These are phyloP conservation scores for Nicotiana benthamiana DNA, from an alignment of 257 asterid species.

Conservation along the genomic window DNA sequence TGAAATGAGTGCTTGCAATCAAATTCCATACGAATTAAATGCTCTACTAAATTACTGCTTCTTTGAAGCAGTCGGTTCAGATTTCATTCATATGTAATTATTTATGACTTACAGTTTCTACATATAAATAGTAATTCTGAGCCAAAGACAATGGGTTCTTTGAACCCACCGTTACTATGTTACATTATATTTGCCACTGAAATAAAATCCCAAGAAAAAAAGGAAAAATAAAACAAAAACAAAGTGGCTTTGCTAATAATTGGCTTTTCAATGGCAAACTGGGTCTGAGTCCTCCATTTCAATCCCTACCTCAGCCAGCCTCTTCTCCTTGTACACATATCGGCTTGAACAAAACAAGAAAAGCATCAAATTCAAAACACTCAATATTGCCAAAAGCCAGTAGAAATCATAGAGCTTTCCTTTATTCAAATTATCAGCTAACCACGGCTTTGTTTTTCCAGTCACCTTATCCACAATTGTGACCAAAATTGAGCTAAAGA, in stretches of 20 bases:
- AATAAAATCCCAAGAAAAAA: background rate
- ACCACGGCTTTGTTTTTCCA: slow-evolving; percentile 43
- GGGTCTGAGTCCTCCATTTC: slow-evolving; percentile 47
- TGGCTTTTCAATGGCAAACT: slow-evolving; percentile 24
- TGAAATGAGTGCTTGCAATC: too few species aligned
- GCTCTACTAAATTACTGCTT: background rate
- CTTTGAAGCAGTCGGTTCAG: slow-evolving; percentile 3
- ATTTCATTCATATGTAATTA: background rate
- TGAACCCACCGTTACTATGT: background rate
- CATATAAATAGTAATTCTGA: background rate
- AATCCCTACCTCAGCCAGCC: slow-evolving; percentile 53
- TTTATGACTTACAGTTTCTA: background rate
- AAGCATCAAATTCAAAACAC: slow-evolving; percentile 39
- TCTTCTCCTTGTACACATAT: slow-evolving; percentile 81
- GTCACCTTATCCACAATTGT: slow-evolving; percentile 55
- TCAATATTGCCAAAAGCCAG: slow-evolving; percentile 57
- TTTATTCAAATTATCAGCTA: slow-evolving; percentile 60
- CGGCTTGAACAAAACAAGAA: slow-evolving; percentile 41
- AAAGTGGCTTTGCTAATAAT: background rate
- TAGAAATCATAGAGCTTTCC: slow-evolving; percentile 68
- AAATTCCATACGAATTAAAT: background rate
- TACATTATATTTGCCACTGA: background rate
- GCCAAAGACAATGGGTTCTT: background rate
- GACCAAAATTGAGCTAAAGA: slow-evolving; percentile 65
- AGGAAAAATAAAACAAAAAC: background rate